These are phyloP conservation scores for Artemisia tridentata DNA, from an alignment of 129 eudicot genomes.

Conservation along the genomic window DNA sequence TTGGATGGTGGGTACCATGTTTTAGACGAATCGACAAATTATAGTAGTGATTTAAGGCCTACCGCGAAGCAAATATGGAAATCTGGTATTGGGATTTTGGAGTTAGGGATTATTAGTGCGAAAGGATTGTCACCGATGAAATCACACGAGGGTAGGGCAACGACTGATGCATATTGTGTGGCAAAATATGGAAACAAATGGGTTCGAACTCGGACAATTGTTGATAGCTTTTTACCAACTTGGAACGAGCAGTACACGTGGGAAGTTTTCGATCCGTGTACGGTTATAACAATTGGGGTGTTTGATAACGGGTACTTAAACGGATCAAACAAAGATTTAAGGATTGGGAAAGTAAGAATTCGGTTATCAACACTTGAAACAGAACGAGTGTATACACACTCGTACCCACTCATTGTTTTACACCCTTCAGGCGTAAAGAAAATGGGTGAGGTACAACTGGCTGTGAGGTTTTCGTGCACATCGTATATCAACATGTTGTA, in stretches of 20 bases:
- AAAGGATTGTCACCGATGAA: slow-evolving; percentile 74
- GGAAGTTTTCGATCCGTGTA: slow-evolving; percentile 90
- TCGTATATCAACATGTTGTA: slow-evolving; percentile 78
- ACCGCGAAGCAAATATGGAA: slow-evolving; percentile 74
- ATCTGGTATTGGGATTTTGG: slow-evolving; percentile 68
- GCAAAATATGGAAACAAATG: slow-evolving; percentile 85
- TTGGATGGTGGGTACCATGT: slow-evolving; percentile 95
- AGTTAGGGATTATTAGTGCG: slow-evolving; percentile 82
- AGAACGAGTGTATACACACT: slow-evolving; percentile 86
- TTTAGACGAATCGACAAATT: slow-evolving; percentile 75
- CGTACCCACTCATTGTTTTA: slow-evolving; percentile 74
- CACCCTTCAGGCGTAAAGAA: slow-evolving; percentile 84
- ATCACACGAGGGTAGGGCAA: slow-evolving; percentile 60
- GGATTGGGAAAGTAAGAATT: slow-evolving; percentile 84
- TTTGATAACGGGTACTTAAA: slow-evolving; percentile 69
- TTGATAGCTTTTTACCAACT: slow-evolving; percentile 58
- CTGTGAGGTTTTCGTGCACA: slow-evolving; percentile 81
- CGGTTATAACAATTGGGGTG: slow-evolving; percentile 73
- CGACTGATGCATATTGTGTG: slow-evolving; percentile 86
- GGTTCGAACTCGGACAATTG: slow-evolving; percentile 83
- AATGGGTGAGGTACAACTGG: slow-evolving; percentile 85
- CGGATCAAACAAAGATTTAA: slow-evolving; percentile 51
- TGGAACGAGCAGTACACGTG: slow-evolving; percentile 98
- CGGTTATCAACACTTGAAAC: slow-evolving; percentile 80
- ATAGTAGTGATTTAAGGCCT: slow-evolving; percentile 73